Base-by-base conservation (phyloP, 2,329 filamentous ascomycete genomes). In the Apiospora malaysiana region DNA sequence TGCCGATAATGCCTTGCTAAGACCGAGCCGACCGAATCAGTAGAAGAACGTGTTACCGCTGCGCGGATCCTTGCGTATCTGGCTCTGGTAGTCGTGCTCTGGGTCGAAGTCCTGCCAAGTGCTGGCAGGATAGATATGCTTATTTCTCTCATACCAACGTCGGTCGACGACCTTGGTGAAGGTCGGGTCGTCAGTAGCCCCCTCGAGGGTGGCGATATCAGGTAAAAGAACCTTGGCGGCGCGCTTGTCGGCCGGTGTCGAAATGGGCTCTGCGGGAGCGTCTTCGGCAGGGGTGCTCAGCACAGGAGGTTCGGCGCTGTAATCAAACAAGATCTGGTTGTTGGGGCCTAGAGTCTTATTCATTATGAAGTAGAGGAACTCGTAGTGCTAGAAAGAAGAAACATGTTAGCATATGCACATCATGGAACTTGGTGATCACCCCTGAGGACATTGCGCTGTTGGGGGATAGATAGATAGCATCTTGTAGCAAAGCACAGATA, bases 101-200 rank as follows among this genome's bases (percentile, higher is more conserved):
- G 94, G 92, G 75, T 97, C 95, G 80, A 97, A 99, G 73, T 97
- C 93, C 76, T 95, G 94, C 96, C 96, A 99, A 66, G 95, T 89
- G 79, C 94, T 98, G 25, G 95, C 95, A 0, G 96, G 96, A 80
- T 95, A 99, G 71, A 99, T 98, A 81, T 99, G 96, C 83, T 98
- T 99, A 81, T 98, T 98, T 78, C 91, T 90, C 84, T 98, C 94
- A 80, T 98, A 99, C 96, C 96, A 99, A 72, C 96, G 87, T 72
- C 96, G 89, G 83, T 99, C 95, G 4, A 99, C 95, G 4, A 99
- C 95, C 80, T 98, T 98, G 3, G 95, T 98, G 73, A 93, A 83
- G 3, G 88, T 88, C 0, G 95, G 91, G 76, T 98, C 95, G 73
- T 96, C 93, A 51, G 86, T 82, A 37, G 87, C 90, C 18, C 95